Evolutionary conservation across 2,329 filamentous ascomycete genomes (phyloP), one percentile per base, ranked within the genome.

Genomic region (Emergomyces pasteurianus): DNA sequence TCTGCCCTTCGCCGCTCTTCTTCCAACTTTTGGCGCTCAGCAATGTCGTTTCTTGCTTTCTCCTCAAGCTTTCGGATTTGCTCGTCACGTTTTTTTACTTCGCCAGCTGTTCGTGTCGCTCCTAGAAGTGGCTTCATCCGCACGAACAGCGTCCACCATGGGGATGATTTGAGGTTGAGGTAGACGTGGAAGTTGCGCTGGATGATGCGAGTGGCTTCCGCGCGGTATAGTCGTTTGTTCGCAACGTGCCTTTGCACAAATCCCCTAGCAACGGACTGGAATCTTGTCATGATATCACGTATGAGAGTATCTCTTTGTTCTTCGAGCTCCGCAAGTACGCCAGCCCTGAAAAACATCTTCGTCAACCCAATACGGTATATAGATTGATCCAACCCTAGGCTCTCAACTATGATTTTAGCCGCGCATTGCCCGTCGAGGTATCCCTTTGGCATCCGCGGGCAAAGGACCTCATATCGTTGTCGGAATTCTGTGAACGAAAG

Each of bases 341-440:
- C 94, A 50, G 94, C 91, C 64, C 95, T 84, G 81, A 99, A 99
- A 78, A 99, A 99, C 14, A 99, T 92, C 74, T 99, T 99, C 28
- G 91, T 96, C 61, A 96, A 80, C 68, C 94, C 94, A 61, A 99
- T 91, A 26, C 95, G 88, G 74, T 95, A 99, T 65, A 95, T 83
- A 12, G 90, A 82, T 65, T 81, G 86, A 72, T 99, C 94, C 67
- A 99, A 81, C 21, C 86, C 86, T 50, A 99, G 83, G 73, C 90
- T 92, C 68, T 95, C 89, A 5, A 99, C 82, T 81, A 99, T 97
- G 63, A 94, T 83, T 26, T 84, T 85, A 21, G 91, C 89, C 0
- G 87, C 90, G 21, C 84, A 85, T 74, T 97, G 94, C 1, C 94
- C 92, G 67, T 97, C 94, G 2, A 96, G 77, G 66, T 96, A 95